A percentile compares a stretch with the other conserved stretches of the same genome.
Conservation (phyloP, 2,329 filamentous ascomycete genomes). For the Leptoxyphium fumago region DNA sequence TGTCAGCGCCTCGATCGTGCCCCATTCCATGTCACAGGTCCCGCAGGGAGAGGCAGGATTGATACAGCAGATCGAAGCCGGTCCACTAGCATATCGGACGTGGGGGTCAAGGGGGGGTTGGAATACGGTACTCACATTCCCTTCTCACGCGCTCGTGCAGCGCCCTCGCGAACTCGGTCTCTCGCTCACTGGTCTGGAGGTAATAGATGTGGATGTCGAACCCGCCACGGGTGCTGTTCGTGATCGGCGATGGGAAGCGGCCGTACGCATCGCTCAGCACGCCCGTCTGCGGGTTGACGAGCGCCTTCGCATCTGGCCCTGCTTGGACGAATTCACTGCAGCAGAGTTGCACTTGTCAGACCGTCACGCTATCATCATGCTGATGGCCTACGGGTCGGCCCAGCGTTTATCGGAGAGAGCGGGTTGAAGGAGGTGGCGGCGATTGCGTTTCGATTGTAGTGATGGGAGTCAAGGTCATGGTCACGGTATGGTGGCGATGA, state of each 20-base stretch:
- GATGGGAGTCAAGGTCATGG: too few relatives aligned
- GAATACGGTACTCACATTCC: constrained; percentile 45
- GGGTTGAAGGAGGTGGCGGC: too few relatives aligned
- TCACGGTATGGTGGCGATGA: too few relatives aligned
- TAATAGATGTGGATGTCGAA: constrained; percentile 88
- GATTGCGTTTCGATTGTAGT: too few relatives aligned
- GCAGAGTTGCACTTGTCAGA: background rate
- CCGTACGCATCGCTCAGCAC: constrained; percentile 53
- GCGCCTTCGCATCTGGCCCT: constrained; percentile 62
- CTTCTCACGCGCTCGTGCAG: constrained; percentile 65
- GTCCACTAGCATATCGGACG: background rate
- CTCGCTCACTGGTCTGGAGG: constrained; percentile 44
- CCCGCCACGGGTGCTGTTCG: constrained; percentile 50
- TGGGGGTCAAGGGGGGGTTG: background rate
- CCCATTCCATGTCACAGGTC: background rate
- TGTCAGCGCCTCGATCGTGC: background rate
- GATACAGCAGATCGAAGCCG: background rate
- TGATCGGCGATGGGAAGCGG: constrained; percentile 52
- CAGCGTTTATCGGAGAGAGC: too few relatives aligned
- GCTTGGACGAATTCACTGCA: constrained; percentile 16
- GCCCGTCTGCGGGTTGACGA: constrained; percentile 49
- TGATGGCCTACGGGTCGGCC: too few relatives aligned
- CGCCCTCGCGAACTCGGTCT: constrained; percentile 52
- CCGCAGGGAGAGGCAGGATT: background rate
- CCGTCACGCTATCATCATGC: too few relatives aligned